Base-by-base conservation (phyloP, 2,329 filamentous ascomycete species). In the Hortaea sp. region DNA sequence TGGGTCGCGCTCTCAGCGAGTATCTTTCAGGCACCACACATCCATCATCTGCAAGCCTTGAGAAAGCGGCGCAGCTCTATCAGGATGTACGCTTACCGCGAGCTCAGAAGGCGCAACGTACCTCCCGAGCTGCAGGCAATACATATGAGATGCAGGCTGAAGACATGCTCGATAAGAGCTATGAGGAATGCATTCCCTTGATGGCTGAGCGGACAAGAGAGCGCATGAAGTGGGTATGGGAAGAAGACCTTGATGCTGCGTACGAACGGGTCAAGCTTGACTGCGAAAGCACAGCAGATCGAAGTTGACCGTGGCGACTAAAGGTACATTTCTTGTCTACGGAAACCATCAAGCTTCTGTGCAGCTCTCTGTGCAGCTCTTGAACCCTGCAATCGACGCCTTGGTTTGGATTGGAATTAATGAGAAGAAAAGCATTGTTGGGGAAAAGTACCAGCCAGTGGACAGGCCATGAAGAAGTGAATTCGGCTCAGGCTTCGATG, bases 61-160 rank as follows among this genome's bases (percentile, higher is more conserved):
- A 57, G 29, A 32, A 41, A 4, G 62, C 52, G 31, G 58, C 59
- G 44, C 45, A 57, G 11, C 52, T 67, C 5, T 67, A 67, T 43
- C 63, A 68, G 51, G 42, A 47, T 7, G 57, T 66, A 0, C 57
- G 65, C 6, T 45, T 62, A 9, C 63, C 64, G 5, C 53, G 64
- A 41, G 61, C 65, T 7, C 60, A 65, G 42, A 62, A 59, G 40
- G 52, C 58, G 12, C 63, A 65, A 49, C 43, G 53, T 10, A 61
- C 56, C 6, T 58, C 60, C 37, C 52, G 64, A 20, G 53, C 57
- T 10, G 54, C 64, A 5, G 65, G 62, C 35, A 45, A 61, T 7
- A 52, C 63, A 7, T 68, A 66, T 47, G 62, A 68, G 52, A 53
- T 66, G 51, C 58, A 63, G 50, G 54, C 60, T 13, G 56, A 59